A percentile compares a stretch with the other conserved stretches of the same genome.
phyloP scores from a whole-genome alignment of 495 filamentous ascomycete genomes.

The Trichoderma erinaceum region DNA sequence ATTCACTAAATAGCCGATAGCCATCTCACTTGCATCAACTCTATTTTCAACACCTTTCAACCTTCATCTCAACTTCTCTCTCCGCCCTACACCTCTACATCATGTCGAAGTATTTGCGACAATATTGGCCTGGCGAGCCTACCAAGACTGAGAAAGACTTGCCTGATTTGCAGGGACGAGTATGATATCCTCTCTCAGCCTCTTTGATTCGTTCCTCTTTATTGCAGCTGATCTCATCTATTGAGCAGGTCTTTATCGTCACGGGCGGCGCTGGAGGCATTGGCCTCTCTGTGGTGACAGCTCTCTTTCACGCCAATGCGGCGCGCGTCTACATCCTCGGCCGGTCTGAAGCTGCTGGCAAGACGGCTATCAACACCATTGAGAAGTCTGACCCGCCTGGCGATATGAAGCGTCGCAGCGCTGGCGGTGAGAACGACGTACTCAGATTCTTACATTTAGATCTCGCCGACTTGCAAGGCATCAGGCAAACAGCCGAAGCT shows the following conservation, averaged over 20 bases:
- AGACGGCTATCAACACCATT: neutral
- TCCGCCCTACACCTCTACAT: too few relatives aligned
- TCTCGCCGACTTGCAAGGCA: conserved; percentile 25
- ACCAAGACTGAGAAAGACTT: neutral
- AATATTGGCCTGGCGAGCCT: neutral
- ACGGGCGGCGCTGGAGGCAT: neutral
- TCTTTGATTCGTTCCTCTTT: neutral
- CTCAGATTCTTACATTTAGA: conserved; percentile 25
- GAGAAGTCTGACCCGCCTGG: neutral
- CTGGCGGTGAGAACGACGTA: conserved; percentile 14
- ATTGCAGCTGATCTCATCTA: neutral
- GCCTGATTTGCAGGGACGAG: neutral
- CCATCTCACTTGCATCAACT: too few relatives aligned
- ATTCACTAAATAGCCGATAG: too few relatives aligned
- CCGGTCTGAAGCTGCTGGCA: neutral
- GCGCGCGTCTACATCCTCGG: neutral
- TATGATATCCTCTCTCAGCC: neutral
- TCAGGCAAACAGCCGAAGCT: conserved; percentile 22
- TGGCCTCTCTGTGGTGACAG: neutral
- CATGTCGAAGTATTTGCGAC: neutral
- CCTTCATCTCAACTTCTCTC: too few relatives aligned
- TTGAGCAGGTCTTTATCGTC: neutral
- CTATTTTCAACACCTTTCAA: too few relatives aligned
- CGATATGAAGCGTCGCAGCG: neutral
- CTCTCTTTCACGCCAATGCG: neutral